Conservation (phyloP, 192 early-diverging fungal species). For the Entophlyctis helioformis region DNA sequence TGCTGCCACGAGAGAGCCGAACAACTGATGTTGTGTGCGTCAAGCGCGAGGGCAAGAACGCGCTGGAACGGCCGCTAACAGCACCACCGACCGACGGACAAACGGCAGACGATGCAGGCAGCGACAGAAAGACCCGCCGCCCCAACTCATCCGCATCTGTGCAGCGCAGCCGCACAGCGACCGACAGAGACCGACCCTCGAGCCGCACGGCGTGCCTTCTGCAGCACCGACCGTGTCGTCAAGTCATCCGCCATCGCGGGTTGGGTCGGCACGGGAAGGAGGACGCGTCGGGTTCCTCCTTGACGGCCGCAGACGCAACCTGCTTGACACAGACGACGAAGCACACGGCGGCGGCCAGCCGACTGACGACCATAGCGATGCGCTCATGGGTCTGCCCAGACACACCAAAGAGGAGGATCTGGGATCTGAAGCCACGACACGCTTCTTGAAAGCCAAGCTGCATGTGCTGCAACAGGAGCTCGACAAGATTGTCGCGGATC, state of each 20-base stretch:
- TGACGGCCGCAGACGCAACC: neutral
- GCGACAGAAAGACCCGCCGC: neutral
- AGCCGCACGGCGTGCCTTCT: no score
- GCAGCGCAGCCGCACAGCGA: no score
- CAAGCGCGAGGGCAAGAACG: no score
- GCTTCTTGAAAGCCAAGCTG: constrained; percentile 41
- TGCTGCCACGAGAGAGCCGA: no score
- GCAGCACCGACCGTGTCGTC: no score
- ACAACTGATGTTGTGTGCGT: no score
- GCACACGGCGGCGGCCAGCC: neutral
- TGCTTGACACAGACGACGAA: no score
- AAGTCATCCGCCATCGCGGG: no score
- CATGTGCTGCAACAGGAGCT: constrained; percentile 38
- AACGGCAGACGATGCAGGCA: neutral
- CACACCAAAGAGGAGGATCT: constrained; percentile 14
- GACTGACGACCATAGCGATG: neutral
- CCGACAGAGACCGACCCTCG: no score
- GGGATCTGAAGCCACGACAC: constrained; percentile 23
- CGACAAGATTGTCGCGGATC: constrained; percentile 19
- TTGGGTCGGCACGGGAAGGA: neutral
- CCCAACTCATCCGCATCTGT: no score
- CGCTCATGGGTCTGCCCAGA: neutral
- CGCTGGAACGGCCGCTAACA: no score
- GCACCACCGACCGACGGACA: no score
- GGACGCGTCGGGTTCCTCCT: neutral